Percentiles rank a stretch among this genome's conserved stretches.
phyloP scores from a whole-genome alignment of 1,139 yeast genomes.

The Hemisphaericaspora xylofermentans region DNA sequence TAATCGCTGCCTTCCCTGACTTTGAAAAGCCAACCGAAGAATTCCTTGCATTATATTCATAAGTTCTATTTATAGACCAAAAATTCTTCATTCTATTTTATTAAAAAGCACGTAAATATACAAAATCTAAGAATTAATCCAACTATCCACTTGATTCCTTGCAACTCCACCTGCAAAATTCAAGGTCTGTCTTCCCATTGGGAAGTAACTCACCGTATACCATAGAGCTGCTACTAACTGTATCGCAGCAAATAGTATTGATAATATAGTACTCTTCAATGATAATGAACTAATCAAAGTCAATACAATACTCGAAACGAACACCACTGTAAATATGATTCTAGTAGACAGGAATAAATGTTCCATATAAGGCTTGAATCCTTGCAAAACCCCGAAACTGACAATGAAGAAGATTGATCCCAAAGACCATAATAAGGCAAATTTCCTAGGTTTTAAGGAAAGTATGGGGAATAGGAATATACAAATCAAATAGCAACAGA shows the following conservation, averaged over 20 bases:
- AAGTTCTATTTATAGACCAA: slow-evolving; percentile 6
- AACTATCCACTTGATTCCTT: slow-evolving; percentile 55
- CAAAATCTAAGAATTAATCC: slow-evolving; percentile 43
- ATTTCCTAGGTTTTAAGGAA: slow-evolving; percentile 55
- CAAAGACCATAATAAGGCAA: slow-evolving; percentile 60
- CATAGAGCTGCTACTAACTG: slow-evolving; percentile 54
- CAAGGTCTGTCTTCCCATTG: slow-evolving; percentile 58
- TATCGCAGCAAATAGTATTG: slow-evolving; percentile 49
- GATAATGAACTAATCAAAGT: slow-evolving; percentile 50
- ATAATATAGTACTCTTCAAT: slow-evolving; percentile 47
- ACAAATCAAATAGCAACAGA: slow-evolving; percentile 54
- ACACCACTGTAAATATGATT: slow-evolving; percentile 49
- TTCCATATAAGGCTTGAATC: slow-evolving; percentile 45
- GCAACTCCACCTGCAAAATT: slow-evolving; percentile 55
- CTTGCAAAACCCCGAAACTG: slow-evolving; percentile 60
- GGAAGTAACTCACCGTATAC: slow-evolving; percentile 64
- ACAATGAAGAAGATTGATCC: slow-evolving; percentile 58
- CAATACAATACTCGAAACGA: slow-evolving; percentile 47
- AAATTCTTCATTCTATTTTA: neutral
- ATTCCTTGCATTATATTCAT: slow-evolving; percentile 14
- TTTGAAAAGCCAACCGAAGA: slow-evolving; percentile 16
- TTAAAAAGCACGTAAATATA: neutral
- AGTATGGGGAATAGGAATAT: slow-evolving; percentile 57
- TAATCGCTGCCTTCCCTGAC: slow-evolving; percentile 35
- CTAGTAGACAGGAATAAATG: slow-evolving; percentile 54